Evolutionary conservation across 164 flowering plant species (phyloP).

Genomic region (Magnolia officinalis): DNA sequence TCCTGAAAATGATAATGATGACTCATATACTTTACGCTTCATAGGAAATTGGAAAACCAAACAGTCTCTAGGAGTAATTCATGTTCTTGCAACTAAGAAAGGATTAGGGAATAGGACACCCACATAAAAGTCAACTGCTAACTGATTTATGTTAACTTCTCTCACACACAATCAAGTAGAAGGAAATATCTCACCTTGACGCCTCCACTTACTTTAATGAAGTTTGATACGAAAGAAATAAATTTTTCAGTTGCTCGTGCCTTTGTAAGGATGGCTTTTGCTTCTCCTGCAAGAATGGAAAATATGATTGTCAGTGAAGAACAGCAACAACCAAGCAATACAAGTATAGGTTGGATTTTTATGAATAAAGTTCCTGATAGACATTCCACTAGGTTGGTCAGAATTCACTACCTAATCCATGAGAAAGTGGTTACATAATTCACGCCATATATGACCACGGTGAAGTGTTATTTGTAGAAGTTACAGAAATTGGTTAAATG

Average conservation of each 20-base stretch:
- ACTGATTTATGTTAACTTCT: too few species aligned
- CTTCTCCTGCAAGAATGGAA: slow-evolving; percentile 60
- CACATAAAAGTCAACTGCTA: too few species aligned
- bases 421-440: neutral
- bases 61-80: too few species aligned
- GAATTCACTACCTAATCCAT: neutral
- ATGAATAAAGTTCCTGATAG: neutral
- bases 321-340: neutral
- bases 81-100: too few species aligned
- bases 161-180: neutral
- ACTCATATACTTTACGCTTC: too few species aligned
- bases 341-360: neutral
- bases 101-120: too few species aligned
- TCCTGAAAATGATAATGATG: too few species aligned
- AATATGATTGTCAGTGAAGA: neutral
- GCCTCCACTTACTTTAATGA: slow-evolving; percentile 68
- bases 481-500: too few species aligned
- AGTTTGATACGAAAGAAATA: slow-evolving; percentile 43
- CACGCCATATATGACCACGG: too few species aligned
- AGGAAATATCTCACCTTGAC: slow-evolving; percentile 47
- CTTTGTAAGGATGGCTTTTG: slow-evolving; percentile 72
- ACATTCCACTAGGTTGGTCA: too few species aligned
- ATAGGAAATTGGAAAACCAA: too few species aligned
- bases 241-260: slow-evolving; percentile 74
- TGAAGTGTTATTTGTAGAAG: too few species aligned